Conservation (phyloP, 2,329 filamentous ascomycete genomes). For the Lecanicillium sp. region DNA sequence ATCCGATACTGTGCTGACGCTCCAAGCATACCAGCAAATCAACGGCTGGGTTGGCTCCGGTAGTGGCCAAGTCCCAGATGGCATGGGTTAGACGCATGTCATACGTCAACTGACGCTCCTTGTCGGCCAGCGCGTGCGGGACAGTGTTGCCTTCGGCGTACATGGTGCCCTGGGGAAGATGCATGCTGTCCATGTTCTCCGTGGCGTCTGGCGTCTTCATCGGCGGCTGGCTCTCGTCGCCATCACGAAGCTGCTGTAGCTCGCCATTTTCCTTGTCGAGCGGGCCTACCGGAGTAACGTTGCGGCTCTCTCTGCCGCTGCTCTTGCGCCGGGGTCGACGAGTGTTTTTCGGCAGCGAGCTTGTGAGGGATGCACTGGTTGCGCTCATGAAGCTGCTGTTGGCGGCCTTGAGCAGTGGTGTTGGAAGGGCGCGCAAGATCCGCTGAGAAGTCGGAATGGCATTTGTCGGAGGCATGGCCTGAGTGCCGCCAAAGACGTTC, state of each 20-base stretch:
- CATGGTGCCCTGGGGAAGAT: constrained; percentile 19
- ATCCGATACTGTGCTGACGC: constrained; percentile 82
- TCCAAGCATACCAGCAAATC: constrained; percentile 91
- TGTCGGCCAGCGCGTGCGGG: constrained; percentile 55
- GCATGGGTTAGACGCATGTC: constrained; percentile 81
- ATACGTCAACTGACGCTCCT: constrained; percentile 66
- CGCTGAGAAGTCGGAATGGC: constrained; percentile 87
- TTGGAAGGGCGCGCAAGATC: constrained; percentile 81
- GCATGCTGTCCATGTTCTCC: constrained; percentile 43
- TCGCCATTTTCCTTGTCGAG: constrained; percentile 44
- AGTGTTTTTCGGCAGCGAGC: constrained; percentile 61
- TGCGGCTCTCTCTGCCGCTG: constrained; percentile 30
- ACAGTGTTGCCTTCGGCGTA: constrained; percentile 26
- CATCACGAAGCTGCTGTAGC: constrained; percentile 10
- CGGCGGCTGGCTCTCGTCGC: constrained; percentile 14
- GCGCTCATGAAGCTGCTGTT: constrained; percentile 94
- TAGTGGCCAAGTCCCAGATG: constrained; percentile 90
- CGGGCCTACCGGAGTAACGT: constrained; percentile 20
- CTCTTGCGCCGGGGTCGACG: constrained; percentile 53
- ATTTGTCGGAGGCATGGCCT: constrained; percentile 69
- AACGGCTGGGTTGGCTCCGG: constrained; percentile 85
- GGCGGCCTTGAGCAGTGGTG: constrained; percentile 83
- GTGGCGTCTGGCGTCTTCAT: constrained; percentile 22
- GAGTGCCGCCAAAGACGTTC: constrained; percentile 65
- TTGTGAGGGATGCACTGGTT: constrained; percentile 78